Evolutionary conservation across 176 grass and related monocot species (phyloP).

Genomic region (Oryza coarctata): DNA sequence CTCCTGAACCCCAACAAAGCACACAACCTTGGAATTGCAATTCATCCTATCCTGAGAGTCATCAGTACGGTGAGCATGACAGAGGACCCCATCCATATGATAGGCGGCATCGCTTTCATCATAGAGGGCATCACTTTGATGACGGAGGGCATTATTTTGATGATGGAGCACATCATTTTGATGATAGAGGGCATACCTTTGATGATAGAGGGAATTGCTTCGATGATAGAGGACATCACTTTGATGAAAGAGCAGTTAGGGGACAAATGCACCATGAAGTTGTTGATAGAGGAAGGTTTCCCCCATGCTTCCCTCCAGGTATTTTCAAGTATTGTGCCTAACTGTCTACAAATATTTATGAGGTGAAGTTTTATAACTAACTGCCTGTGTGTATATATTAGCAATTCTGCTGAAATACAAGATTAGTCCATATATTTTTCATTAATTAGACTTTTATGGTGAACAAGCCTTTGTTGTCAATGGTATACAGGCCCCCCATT

Average conservation of each 20-base stretch:
- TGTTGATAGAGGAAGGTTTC: slow-evolving; percentile 50
- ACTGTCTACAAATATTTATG: neutral
- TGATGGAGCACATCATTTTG: slow-evolving; percentile 37
- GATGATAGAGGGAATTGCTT: slow-evolving; percentile 51
- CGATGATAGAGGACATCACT: slow-evolving; percentile 45
- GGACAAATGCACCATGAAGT: slow-evolving; percentile 62
- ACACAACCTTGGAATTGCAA: slow-evolving; percentile 55
- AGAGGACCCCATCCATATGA: slow-evolving; percentile 50
- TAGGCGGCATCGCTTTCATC: slow-evolving; percentile 45
- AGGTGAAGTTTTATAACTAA: neutral
- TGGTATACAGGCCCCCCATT: slow-evolving; percentile 49
- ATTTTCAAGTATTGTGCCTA: slow-evolving; percentile 12
- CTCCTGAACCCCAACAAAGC: slow-evolving; percentile 58
- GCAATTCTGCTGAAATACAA: neutral
- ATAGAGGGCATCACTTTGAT: slow-evolving; percentile 43
- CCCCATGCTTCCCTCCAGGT: slow-evolving; percentile 51
- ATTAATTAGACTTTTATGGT: slow-evolving; percentile 2
- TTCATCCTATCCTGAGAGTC: slow-evolving; percentile 50
- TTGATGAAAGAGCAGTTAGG: slow-evolving; percentile 30
- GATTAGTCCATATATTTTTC: slow-evolving; percentile 1
- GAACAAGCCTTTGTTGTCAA: slow-evolving; percentile 15
- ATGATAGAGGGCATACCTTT: slow-evolving; percentile 37
- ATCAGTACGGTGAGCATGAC: slow-evolving; percentile 52
- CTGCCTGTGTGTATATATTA: neutral
- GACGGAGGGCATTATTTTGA: slow-evolving; percentile 42